Percentiles rank a stretch among this genome's conserved stretches.
Conservation (phyloP, 495 filamentous ascomycete species). For the Hypoxylon rickii region DNA sequence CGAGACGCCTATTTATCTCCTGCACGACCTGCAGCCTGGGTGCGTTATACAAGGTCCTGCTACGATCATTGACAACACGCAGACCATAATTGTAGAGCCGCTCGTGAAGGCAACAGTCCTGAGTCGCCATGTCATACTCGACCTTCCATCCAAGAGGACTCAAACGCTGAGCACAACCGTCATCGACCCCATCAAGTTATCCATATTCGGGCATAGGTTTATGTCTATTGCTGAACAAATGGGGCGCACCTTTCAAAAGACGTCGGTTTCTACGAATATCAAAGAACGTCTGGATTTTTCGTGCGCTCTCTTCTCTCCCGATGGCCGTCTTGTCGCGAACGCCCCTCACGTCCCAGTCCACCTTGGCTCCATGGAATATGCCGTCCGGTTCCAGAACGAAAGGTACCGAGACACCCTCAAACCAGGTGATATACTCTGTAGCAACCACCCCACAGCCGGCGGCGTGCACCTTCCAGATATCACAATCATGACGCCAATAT, state of each 20-base stretch:
- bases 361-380: conserved; percentile 85
- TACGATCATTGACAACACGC: conserved; percentile 79
- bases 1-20: conserved; percentile 68
- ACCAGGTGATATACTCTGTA: conserved; percentile 86
- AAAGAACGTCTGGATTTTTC: conserved; percentile 95
- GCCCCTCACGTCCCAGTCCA: conserved; percentile 92
- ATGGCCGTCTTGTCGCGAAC: conserved; percentile 90
- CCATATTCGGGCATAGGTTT: conserved; percentile 41
- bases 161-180: conserved; percentile 38
- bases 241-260: conserved; percentile 83
- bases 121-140: conserved; percentile 62
- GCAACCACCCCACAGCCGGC: conserved; percentile 90
- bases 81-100: conserved; percentile 80
- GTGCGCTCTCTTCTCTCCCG: conserved; percentile 86
- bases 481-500: conserved; percentile 88
- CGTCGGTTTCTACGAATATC: conserved; percentile 89
- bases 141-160: conserved; percentile 63
- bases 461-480: conserved; percentile 82
- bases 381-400: conserved; percentile 82
- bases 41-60: conserved; percentile 66
- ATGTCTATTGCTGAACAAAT: conserved; percentile 92
- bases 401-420: conserved; percentile 85
- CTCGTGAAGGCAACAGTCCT: conserved; percentile 63
- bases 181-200: conserved; percentile 6
- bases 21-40: conserved; percentile 56